These are phyloP conservation scores for Suhomyces atakaporum DNA, from an alignment of 1,139 yeast genomes.

Conservation along the genomic window DNA sequence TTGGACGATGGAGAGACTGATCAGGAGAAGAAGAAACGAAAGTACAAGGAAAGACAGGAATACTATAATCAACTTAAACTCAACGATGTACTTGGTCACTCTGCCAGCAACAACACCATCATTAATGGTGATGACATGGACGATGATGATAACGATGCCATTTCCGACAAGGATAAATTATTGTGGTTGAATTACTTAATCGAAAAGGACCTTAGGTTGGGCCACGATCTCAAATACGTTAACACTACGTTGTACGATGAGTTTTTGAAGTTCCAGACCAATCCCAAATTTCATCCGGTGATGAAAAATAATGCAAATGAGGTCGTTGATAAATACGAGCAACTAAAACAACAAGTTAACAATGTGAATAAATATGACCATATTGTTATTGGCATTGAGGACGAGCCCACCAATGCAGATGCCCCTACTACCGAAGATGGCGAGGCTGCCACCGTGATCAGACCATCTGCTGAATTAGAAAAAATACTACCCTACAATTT, in stretches of 20 bases:
- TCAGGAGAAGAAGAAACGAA: conserved; percentile 25
- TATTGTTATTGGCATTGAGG: conserved; percentile 27
- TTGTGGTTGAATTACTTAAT: conserved; percentile 45
- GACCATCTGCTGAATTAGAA: conserved; percentile 25
- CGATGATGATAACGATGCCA: conserved; percentile 28
- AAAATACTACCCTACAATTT: conserved; percentile 35
- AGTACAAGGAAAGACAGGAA: conserved; percentile 34
- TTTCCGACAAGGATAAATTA: conserved; percentile 31
- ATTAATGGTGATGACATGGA: conserved; percentile 25
- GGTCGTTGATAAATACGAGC: conserved; percentile 22
- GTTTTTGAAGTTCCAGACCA: conserved; percentile 30
- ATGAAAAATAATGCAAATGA: conserved; percentile 16
- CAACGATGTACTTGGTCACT: conserved; percentile 17
- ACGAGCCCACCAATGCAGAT: conserved; percentile 15
- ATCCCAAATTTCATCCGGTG: conserved; percentile 35
- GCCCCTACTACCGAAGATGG: conserved; percentile 10
- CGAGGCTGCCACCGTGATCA: conserved; percentile 17
- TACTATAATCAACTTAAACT: conserved; percentile 41
- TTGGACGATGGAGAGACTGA: conserved; percentile 32
- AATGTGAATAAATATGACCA: conserved; percentile 34
- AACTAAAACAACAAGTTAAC: conserved; percentile 26
- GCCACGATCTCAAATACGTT: conserved; percentile 42
- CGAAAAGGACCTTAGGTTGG: conserved; percentile 47
- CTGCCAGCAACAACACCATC: conserved; percentile 3
- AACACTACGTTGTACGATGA: conserved; percentile 35